Evolutionary conservation across 2,329 filamentous ascomycete species (phyloP).

Genomic region (Phialemonium atrogriseum): DNA sequence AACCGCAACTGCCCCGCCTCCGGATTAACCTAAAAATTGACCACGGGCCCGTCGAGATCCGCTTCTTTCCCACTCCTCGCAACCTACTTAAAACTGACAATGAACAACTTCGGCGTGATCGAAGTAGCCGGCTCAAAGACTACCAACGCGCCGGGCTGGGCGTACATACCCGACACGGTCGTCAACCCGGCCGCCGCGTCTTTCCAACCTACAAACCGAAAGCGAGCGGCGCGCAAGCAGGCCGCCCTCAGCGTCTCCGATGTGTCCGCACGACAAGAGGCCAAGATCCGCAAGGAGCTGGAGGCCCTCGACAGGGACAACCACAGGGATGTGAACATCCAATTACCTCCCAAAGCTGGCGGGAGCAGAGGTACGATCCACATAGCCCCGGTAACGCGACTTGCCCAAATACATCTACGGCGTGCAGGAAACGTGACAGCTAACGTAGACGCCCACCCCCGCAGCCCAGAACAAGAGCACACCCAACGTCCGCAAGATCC

Average conservation of each 20-base stretch:
- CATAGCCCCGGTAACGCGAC: too few relatives aligned
- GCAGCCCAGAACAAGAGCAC: slow-evolving; percentile 50
- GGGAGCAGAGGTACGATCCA: slow-evolving; percentile 29
- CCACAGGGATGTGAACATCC: slow-evolving; percentile 62
- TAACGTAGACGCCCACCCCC: too few relatives aligned
- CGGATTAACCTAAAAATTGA: background rate
- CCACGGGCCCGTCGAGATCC: slow-evolving; percentile 2
- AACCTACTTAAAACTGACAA: slow-evolving; percentile 18
- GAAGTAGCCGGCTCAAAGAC: slow-evolving; percentile 67
- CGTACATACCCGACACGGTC: slow-evolving; percentile 74
- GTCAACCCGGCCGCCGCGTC: slow-evolving; percentile 45
- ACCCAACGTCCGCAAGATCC: slow-evolving; percentile 64
- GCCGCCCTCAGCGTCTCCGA: slow-evolving; percentile 49
- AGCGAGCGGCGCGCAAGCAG: slow-evolving; percentile 59
- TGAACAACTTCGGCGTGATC: slow-evolving; percentile 71
- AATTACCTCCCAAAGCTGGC: slow-evolving; percentile 50
- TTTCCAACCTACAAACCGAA: slow-evolving; percentile 50
- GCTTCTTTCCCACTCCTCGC: slow-evolving; percentile 1
- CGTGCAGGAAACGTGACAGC: too few relatives aligned
- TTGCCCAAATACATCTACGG: too few relatives aligned
- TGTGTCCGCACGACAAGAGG: slow-evolving; percentile 72
- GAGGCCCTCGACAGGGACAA: slow-evolving; percentile 78
- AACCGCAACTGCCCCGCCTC: slow-evolving; percentile 2
- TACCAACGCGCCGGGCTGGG: slow-evolving; percentile 75
- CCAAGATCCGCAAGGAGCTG: slow-evolving; percentile 72